Evolutionary conservation across 192 early-diverging fungal genomes (phyloP).

Genomic region (Linnemannia hyalina): DNA sequence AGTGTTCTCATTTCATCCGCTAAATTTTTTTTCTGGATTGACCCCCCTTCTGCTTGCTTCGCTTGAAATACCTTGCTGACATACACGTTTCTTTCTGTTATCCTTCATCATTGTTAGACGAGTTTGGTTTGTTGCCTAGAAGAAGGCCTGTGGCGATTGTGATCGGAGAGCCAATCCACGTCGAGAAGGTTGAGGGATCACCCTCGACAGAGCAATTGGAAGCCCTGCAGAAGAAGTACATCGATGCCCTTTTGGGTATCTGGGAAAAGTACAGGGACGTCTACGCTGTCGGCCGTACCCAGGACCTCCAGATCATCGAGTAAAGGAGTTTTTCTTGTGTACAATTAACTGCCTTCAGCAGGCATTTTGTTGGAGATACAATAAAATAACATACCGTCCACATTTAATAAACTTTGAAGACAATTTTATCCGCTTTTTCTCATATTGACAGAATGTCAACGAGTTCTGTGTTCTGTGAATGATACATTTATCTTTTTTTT

Average conservation of each 20-base stretch:
- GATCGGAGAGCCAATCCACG: conserved; percentile 77
- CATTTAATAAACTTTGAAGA: background rate
- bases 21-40: no score
- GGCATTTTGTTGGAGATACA: background rate
- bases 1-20: conserved; percentile 11
- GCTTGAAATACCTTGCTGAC: background rate
- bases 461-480: background rate
- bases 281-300: conserved; percentile 73
- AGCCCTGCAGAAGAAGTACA: conserved; percentile 75
- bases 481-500: background rate
- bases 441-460: background rate
- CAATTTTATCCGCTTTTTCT: background rate
- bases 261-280: conserved; percentile 81
- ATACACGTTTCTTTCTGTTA: background rate
- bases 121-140: conserved; percentile 65
- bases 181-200: conserved; percentile 59
- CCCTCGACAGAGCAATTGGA: conserved; percentile 73
- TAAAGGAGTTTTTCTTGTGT: conserved; percentile 43
- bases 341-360: background rate
- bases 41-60: conserved; percentile 41
- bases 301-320: conserved; percentile 76
- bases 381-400: background rate
- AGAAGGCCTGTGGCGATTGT: conserved; percentile 58
- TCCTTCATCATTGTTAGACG: conserved; percentile 56
- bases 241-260: conserved; percentile 72